Evolutionary conservation across 2,329 filamentous ascomycete species (phyloP).

Genomic region (Teratosphaeria pseudoeucalypti): DNA sequence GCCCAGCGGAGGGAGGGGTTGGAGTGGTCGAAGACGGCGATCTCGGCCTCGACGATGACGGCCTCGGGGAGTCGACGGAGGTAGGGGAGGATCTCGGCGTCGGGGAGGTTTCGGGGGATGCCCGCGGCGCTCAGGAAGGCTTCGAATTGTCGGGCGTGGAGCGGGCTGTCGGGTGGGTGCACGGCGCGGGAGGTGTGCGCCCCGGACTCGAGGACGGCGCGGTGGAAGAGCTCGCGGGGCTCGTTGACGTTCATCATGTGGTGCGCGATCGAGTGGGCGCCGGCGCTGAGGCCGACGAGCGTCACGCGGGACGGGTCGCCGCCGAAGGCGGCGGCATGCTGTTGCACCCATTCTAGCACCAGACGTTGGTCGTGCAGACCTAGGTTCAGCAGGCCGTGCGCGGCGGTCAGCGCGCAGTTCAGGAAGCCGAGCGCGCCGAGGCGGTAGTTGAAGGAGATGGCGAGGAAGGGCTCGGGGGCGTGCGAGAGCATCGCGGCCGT

Average conservation of each 20-base stretch:
- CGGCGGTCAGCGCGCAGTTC: conserved; percentile 41
- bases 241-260: conserved; percentile 47
- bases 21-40: conserved; percentile 35
- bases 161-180: conserved; percentile 27
- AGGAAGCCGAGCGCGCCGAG: conserved; percentile 60
- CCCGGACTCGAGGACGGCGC: conserved; percentile 38
- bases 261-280: conserved; percentile 56
- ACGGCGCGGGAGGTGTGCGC: conserved; percentile 38
- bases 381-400: conserved; percentile 41
- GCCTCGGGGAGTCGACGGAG: conserved; percentile 31
- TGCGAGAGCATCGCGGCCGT: conserved; percentile 34
- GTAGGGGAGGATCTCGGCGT: conserved; percentile 29
- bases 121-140: conserved; percentile 30
- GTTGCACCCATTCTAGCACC: conserved; percentile 32
- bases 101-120: conserved; percentile 18
- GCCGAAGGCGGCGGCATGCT: conserved; percentile 31
- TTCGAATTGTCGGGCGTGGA: conserved; percentile 37
- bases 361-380: conserved; percentile 33
- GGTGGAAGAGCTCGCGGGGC: conserved; percentile 31
- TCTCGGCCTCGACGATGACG: conserved; percentile 31
- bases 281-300: conserved; percentile 27
- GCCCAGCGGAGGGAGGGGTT: conserved; percentile 42
- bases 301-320: conserved; percentile 22
- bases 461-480: conserved; percentile 35
- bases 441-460: conserved; percentile 51